A percentile compares a stretch with the other conserved stretches of the same genome.
Conservation (phyloP, 2,329 filamentous ascomycete genomes). For the Claviceps monticola region DNA sequence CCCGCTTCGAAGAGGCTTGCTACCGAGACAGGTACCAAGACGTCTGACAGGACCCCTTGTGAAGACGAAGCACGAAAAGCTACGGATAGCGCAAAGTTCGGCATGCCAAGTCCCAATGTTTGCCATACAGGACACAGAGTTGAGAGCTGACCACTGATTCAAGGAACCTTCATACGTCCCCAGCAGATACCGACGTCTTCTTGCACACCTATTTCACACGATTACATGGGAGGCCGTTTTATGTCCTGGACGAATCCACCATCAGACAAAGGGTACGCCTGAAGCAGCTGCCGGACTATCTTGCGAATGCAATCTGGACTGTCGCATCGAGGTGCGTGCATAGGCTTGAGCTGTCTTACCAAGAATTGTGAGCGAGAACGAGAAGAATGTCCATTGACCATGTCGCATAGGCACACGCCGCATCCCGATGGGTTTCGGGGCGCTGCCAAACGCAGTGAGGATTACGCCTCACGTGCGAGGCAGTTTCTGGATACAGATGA, state of each 20-base stretch:
- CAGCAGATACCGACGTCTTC: constrained; percentile 44
- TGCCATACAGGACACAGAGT: not conserved
- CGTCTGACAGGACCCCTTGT: constrained; percentile 12
- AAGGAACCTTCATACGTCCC: constrained; percentile 32
- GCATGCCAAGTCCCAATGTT: not conserved
- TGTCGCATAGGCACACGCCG: constrained; percentile 43
- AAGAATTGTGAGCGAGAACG: not conserved
- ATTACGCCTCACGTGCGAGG: constrained; percentile 58
- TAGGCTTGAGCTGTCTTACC: constrained; percentile 1
- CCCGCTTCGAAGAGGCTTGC: constrained; percentile 27
- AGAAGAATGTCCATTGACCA: not conserved
- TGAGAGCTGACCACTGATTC: not conserved
- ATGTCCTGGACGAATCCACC: constrained; percentile 64
- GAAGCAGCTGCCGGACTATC: constrained; percentile 46
- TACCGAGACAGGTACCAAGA: constrained; percentile 23
- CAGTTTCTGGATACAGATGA: constrained; percentile 64
- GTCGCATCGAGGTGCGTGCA: constrained; percentile 44
- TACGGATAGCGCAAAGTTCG: not conserved
- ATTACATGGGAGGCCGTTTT: constrained; percentile 70
- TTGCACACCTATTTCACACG: constrained; percentile 69
- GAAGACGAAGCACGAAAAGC: not conserved
- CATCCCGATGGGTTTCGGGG: constrained; percentile 54
- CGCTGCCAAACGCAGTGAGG: constrained; percentile 54
- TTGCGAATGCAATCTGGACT: constrained; percentile 44
- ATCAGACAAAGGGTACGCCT: constrained; percentile 59